Percentiles rank a stretch among this genome's conserved stretches.
Conservation (phyloP, 768 basidiomycete genomes). For the Zangia roseola region DNA sequence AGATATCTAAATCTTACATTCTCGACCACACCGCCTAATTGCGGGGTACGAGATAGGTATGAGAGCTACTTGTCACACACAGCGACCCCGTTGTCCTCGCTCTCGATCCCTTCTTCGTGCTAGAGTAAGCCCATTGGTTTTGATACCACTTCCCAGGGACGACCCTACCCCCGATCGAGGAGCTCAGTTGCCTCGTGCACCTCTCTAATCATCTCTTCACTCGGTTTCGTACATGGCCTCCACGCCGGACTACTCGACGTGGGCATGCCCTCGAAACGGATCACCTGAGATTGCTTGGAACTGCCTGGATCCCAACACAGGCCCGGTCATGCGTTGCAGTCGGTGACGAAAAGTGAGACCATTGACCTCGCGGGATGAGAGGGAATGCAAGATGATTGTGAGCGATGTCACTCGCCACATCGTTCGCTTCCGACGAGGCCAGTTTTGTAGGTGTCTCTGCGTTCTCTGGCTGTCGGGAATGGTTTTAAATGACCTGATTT, state of each 20-base stretch:
- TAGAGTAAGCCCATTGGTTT: conserved; percentile 63
- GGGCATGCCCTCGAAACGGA: conserved; percentile 89
- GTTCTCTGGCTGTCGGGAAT: neutral
- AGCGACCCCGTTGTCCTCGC: conserved; percentile 92
- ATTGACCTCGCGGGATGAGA: conserved; percentile 39
- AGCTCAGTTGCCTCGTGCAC: conserved; percentile 88
- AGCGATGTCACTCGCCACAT: conserved; percentile 76
- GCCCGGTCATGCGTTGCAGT: conserved; percentile 37
- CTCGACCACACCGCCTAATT: conserved; percentile 1
- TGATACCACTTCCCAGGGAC: conserved; percentile 49
- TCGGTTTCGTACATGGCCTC: conserved; percentile 94
- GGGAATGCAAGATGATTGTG: conserved; percentile 85
- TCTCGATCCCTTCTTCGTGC: conserved; percentile 95
- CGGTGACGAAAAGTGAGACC: too few relatives aligned
- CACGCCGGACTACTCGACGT: conserved; percentile 75
- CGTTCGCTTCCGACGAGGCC: conserved; percentile 83
- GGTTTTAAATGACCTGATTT: neutral
- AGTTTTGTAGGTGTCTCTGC: conserved; percentile 74
- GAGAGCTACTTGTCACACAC: conserved; percentile 88
- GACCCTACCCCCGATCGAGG: conserved; percentile 88
- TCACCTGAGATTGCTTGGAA: conserved; percentile 87
- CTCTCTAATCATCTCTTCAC: conserved; percentile 80
- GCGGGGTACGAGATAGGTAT: conserved; percentile 48
- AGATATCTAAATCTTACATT: conserved; percentile 23
- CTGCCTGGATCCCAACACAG: conserved; percentile 86